These are phyloP conservation scores for Annulohypoxylon stygium DNA, from an alignment of 495 filamentous ascomycete species.

Conservation along the genomic window DNA sequence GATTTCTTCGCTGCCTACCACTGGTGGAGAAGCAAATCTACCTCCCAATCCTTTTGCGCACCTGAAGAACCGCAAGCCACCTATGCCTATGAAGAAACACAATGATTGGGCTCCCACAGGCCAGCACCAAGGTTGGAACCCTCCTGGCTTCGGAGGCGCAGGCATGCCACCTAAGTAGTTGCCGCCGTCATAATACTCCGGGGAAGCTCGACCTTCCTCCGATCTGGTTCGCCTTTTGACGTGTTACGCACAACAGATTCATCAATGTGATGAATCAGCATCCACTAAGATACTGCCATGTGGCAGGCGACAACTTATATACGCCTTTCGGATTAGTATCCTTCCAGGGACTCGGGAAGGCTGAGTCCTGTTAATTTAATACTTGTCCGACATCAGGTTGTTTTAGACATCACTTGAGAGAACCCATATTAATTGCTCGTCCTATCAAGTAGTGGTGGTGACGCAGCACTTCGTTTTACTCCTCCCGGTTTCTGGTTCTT, in stretches of 20 bases:
- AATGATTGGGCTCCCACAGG: constrained; percentile 32
- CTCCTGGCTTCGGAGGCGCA: constrained; percentile 28
- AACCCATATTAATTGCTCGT: background rate
- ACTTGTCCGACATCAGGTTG: constrained; percentile 17
- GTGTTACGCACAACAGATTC: constrained; percentile 35
- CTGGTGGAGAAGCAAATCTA: constrained; percentile 48
- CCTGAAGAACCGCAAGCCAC: constrained; percentile 39
- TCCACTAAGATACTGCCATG: constrained; percentile 20
- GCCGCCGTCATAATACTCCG: constrained; percentile 4
- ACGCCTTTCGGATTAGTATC: constrained; percentile 37
- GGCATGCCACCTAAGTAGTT: constrained; percentile 39
- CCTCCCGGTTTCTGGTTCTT: constrained; percentile 2
- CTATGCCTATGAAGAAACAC: constrained; percentile 25
- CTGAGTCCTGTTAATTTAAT: constrained; percentile 9
- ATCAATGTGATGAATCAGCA: constrained; percentile 49
- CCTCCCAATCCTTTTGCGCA: constrained; percentile 50
- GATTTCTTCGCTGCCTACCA: constrained; percentile 48
- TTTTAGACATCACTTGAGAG: constrained; percentile 8
- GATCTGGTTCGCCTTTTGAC: constrained; percentile 6
- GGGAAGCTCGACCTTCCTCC: constrained; percentile 2
- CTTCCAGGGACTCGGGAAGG: constrained; percentile 18
- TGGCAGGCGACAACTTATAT: constrained; percentile 25
- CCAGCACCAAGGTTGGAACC: constrained; percentile 32
- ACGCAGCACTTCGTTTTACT: background rate
- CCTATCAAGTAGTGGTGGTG: constrained; percentile 25